Base-by-base conservation (phyloP, 176 grass and related monocot species). In the Puya raimondii region DNA sequence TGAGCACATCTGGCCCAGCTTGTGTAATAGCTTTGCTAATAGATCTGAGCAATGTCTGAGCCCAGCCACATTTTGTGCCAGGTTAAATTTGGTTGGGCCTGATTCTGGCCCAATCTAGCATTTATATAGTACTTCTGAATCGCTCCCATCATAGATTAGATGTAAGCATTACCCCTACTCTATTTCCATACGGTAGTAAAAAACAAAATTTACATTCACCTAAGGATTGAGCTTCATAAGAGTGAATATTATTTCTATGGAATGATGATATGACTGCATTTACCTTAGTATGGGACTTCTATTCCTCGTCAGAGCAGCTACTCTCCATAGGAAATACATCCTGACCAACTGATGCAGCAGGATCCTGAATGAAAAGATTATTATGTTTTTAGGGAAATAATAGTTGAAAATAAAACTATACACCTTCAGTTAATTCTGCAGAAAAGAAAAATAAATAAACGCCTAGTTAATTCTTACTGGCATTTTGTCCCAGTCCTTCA, bases 401-500 rank as follows among this genome's bases (percentile, higher is more conserved):
- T 59, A 61, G 4, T 18, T 9, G 56, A 18, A 22, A 10, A 61
- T 17, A 16, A 57, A 57, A 4, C 12, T 16, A 57, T n/a, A 18
- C n/a, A 8, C 15, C 2, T 42, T 42, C 33, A 42, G 5, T 42
- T 42, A n/a, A 61, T 18, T 16, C 21, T 21, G 16, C 16, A 10
- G 56, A 61, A 61, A 61, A 42, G 56, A 61, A 61, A 61, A 10
- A 61, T 12, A 56, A 61, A 61, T 20, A 15, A 22, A 9, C 22
- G 56, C 16, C 7, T 22, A 20, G 5, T 2, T n/a, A 42, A 21
- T 57, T 14, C 64, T 56, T 76, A 76, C 74, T 17, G 52, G 14
- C 64, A 54, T 67, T 76, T 76, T 76, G 18, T 77, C 75, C 75
- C 74, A 77, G 65, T 77, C 74, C 65, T 77, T 77, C 65, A 77